Percentiles rank a stretch among this genome's conserved stretches.
phyloP scores from a whole-genome alignment of 2,329 filamentous ascomycete genomes.

The Colletotrichum costaricense region DNA sequence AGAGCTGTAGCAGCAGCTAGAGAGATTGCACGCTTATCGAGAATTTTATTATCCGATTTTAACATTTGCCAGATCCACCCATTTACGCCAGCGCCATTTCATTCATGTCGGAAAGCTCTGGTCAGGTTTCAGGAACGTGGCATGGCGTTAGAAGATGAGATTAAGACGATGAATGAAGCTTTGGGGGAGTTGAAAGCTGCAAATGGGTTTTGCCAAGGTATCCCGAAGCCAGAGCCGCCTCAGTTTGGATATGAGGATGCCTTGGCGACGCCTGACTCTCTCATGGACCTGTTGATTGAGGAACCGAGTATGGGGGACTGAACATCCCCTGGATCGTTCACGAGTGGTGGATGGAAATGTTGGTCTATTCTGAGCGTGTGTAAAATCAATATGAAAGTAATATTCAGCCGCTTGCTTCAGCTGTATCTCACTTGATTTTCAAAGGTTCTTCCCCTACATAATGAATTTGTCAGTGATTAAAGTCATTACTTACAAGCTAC shows the following conservation, averaged over 20 bases:
- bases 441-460: too few species aligned
- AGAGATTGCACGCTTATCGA: background rate
- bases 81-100: background rate
- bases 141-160: background rate
- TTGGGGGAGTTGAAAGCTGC: background rate
- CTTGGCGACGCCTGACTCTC: background rate
- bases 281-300: background rate
- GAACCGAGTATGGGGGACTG: background rate
- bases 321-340: background rate
- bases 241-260: background rate
- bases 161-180: background rate
- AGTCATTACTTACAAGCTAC: too few species aligned
- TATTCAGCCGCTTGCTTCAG: too few species aligned
- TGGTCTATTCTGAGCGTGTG: background rate
- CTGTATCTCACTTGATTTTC: too few species aligned
- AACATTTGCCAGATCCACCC: background rate
- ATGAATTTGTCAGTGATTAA: too few species aligned
- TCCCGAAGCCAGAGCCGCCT: background rate
- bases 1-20: background rate
- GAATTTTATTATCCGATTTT: background rate
- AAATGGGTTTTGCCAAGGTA: background rate
- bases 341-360: background rate
- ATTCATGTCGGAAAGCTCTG: background rate
- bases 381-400: too few species aligned
- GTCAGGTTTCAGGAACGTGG: background rate